Conservation (phyloP, 1,284 basidiomycete genomes). For the Rhodofomes roseus region DNA sequence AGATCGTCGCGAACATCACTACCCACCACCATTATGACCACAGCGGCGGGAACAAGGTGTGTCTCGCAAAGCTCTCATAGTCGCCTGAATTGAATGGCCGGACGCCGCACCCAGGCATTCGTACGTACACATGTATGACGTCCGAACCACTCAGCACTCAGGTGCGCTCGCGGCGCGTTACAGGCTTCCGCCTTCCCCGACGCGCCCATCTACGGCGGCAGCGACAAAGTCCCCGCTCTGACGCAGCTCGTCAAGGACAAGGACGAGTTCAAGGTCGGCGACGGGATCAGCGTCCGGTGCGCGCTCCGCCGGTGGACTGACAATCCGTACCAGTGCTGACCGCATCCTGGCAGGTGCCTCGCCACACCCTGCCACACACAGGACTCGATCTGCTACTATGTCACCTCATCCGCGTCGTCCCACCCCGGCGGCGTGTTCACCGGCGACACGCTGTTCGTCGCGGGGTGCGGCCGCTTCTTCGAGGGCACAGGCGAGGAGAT, state of each 20-base stretch:
- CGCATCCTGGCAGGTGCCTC: constrained; percentile 53
- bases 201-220: constrained; percentile 84
- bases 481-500: constrained; percentile 89
- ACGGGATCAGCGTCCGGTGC: constrained; percentile 70
- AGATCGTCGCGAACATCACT: constrained; percentile 75
- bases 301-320: not conserved
- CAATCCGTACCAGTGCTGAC: not conserved
- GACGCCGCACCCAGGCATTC: constrained; percentile 41
- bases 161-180: not conserved
- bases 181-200: constrained; percentile 63
- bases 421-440: constrained; percentile 86
- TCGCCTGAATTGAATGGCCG: not conserved
- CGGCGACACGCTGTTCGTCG: constrained; percentile 94
- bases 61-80: constrained; percentile 18
- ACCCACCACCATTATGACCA: constrained; percentile 93
- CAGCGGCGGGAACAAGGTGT: constrained; percentile 78
- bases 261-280: constrained; percentile 70
- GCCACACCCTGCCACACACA: constrained; percentile 96
- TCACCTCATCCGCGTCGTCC: constrained; percentile 49
- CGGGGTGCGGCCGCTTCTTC: constrained; percentile 96
- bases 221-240: constrained; percentile 62
- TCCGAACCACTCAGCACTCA: not conserved
- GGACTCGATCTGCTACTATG: constrained; percentile 91
- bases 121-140: constrained; percentile 34
- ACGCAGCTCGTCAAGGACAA: constrained; percentile 77